Conservation (phyloP, 1,284 basidiomycete genomes). For the Leccinum solheimii region DNA sequence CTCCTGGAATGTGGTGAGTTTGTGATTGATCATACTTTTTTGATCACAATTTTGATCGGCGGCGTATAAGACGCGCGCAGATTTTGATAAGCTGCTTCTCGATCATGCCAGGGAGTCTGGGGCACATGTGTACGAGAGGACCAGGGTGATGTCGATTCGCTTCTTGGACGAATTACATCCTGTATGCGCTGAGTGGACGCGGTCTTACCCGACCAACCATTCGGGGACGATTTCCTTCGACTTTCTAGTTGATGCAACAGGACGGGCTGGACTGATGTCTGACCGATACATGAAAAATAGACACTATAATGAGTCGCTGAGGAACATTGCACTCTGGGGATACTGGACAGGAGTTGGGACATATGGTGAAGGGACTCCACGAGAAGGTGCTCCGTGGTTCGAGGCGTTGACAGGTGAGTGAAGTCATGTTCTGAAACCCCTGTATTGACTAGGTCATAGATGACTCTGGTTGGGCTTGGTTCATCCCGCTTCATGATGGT, state of each 20-base stretch:
- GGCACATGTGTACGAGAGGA: slow-evolving; percentile 55
- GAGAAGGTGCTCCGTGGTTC: slow-evolving; percentile 67
- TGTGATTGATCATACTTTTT: not conserved
- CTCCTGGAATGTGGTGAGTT: slow-evolving; percentile 66
- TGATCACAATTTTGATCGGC: not conserved
- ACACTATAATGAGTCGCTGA: slow-evolving; percentile 64
- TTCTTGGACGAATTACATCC: slow-evolving; percentile 50
- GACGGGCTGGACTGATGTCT: slow-evolving; percentile 65
- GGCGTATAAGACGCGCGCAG: slow-evolving; percentile 51
- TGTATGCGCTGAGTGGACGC: slow-evolving; percentile 52
- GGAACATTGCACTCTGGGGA: slow-evolving; percentile 76
- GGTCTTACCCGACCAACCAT: slow-evolving; percentile 40
- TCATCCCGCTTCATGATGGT: slow-evolving; percentile 70
- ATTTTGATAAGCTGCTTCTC: slow-evolving; percentile 63
- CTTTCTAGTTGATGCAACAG: slow-evolving; percentile 69
- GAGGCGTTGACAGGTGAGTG: slow-evolving; percentile 65
- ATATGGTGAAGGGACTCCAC: slow-evolving; percentile 53
- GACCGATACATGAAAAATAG: slow-evolving; percentile 67
- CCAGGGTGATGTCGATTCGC: slow-evolving; percentile 48
- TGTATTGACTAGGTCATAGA: slow-evolving; percentile 42
- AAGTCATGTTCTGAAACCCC: not conserved
- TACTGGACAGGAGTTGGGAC: slow-evolving; percentile 61
- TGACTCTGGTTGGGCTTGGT: slow-evolving; percentile 77
- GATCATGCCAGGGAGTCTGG: slow-evolving; percentile 59
- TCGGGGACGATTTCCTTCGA: slow-evolving; percentile 58